Evolutionary conservation across 1,284 basidiomycete species (phyloP).

Genomic region (Mrakiaceae sp.): DNA sequence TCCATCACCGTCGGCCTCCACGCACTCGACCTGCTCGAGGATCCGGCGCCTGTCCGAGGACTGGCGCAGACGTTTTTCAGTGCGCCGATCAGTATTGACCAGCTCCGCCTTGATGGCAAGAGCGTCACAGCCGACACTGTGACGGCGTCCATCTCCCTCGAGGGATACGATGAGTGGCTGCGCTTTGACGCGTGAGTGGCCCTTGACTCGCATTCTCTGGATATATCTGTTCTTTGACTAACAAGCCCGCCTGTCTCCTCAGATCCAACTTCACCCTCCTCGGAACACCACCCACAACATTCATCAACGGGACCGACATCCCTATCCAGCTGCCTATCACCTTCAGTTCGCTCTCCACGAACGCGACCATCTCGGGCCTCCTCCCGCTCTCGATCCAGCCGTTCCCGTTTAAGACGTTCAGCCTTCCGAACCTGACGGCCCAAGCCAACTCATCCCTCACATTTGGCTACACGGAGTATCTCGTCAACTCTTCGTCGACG

Average conservation of each 20-base stretch:
- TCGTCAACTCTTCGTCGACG: constrained; percentile 20
- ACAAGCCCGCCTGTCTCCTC: neutral
- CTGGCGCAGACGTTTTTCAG: neutral
- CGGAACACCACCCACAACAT: constrained; percentile 35
- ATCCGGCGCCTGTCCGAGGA: neutral
- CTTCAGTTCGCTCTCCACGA: constrained; percentile 27
- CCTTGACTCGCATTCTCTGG: neutral
- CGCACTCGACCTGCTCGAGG: constrained; percentile 7
- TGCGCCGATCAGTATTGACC: neutral
- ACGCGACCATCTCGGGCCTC: constrained; percentile 24
- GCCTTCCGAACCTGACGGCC: constrained; percentile 32
- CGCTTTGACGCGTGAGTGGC: constrained; percentile 6
- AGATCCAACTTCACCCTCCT: constrained; percentile 26
- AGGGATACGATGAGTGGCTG: constrained; percentile 11
- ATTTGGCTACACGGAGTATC: constrained; percentile 27
- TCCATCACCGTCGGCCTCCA: constrained; percentile 30
- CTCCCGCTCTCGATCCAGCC: constrained; percentile 35
- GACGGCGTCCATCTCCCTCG: neutral
- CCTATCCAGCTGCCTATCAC: constrained; percentile 31
- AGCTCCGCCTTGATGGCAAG: constrained; percentile 5
- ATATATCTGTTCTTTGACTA: neutral
- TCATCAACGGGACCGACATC: constrained; percentile 34
- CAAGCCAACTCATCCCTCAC: constrained; percentile 26
- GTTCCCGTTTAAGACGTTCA: constrained; percentile 35
- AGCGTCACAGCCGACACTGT: neutral